Evolutionary conservation across 257 asterid genomes (phyloP).

Genomic region (Vinca minor): DNA sequence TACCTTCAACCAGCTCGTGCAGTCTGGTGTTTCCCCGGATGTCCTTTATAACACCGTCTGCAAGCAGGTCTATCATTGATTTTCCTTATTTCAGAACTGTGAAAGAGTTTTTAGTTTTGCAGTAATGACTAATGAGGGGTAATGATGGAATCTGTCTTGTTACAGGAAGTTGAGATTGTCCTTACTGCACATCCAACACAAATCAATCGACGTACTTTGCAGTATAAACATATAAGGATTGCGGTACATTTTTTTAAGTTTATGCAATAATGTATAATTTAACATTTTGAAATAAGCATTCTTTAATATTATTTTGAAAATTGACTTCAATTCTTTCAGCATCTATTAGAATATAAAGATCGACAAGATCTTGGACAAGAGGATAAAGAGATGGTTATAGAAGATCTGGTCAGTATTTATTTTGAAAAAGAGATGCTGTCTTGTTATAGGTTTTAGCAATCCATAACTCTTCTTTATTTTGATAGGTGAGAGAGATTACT

Average conservation of each 20-base stretch:
- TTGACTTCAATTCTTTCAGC: conserved; percentile 41
- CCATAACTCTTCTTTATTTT: conserved; percentile 14
- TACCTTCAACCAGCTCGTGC: conserved; percentile 70
- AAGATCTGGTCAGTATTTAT: conserved; percentile 62
- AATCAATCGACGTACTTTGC: conserved; percentile 85
- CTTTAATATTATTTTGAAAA: background rate
- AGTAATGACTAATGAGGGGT: background rate
- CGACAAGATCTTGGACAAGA: conserved; percentile 80
- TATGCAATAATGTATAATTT: background rate
- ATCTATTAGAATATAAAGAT: conserved; percentile 81
- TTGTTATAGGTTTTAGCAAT: conserved; percentile 3
- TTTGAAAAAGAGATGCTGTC: background rate
- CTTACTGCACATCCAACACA: conserved; percentile 99
- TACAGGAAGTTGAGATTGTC: conserved; percentile 92
- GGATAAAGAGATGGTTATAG: conserved; percentile 85
- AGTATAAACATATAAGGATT: conserved; percentile 88
- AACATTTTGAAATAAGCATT: background rate
- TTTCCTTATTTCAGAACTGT: background rate
- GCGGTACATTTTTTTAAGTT: conserved; percentile 41
- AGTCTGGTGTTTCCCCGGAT: conserved; percentile 70
- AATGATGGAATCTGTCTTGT: conserved; percentile 12
- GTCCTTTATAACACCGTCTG: conserved; percentile 76
- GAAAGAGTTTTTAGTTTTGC: background rate
- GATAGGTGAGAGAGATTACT: conserved; percentile 83
- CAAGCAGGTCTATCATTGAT: conserved; percentile 57